Percentiles rank a stretch among this genome's conserved stretches.
Conservation (phyloP, 305 asterid genomes). For the Fraxinus angustifolia region DNA sequence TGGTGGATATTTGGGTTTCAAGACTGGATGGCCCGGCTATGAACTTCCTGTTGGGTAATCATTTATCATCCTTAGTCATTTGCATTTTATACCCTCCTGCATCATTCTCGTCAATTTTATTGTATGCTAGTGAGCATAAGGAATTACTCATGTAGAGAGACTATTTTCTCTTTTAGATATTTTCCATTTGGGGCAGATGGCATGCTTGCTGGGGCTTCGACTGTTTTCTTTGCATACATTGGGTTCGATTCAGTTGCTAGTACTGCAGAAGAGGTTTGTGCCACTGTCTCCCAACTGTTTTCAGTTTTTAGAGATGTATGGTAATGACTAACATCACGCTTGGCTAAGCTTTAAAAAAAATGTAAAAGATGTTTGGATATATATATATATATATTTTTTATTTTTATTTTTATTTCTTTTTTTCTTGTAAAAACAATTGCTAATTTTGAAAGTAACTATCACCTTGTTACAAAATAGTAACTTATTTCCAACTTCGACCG, state of each 20-base stretch:
- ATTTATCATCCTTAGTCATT: slow-evolving; percentile 13
- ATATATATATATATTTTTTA: background rate
- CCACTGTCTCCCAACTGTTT: background rate
- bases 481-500: background rate
- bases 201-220: slow-evolving; percentile 95
- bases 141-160: background rate
- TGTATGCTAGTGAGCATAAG: background rate
- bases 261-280: slow-evolving; percentile 88
- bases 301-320: background rate
- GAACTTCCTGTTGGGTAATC: slow-evolving; percentile 70
- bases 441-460: background rate
- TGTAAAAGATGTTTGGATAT: background rate
- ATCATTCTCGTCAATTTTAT: slow-evolving; percentile 6
- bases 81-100: background rate
- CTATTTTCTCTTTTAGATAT: slow-evolving; percentile 39
- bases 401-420: background rate
- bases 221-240: slow-evolving; percentile 83
- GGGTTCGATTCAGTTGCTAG: slow-evolving; percentile 96
- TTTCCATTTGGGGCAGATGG: slow-evolving; percentile 88
- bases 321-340: background rate
- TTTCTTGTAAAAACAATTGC: background rate
- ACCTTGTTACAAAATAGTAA: background rate
- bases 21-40: slow-evolving; percentile 95
- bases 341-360: background rate
- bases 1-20: slow-evolving; percentile 92